Percentiles rank a stretch among this genome's conserved stretches.
Evolutionary conservation across 495 filamentous ascomycete genomes (phyloP).

Genomic region (Glonium stellatum): DNA sequence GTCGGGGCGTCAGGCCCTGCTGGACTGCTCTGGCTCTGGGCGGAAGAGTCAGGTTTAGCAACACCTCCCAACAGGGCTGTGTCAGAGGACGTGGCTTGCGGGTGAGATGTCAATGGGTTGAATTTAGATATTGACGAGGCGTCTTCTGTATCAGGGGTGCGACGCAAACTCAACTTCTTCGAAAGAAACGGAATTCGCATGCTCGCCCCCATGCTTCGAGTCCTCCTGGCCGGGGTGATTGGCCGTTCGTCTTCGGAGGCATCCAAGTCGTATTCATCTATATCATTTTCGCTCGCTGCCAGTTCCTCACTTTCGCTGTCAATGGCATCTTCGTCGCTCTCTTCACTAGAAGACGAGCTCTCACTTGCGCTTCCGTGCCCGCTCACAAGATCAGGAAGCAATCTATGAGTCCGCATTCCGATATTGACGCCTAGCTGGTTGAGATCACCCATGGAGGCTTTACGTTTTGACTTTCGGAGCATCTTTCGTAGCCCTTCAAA

Average conservation of each 20-base stretch:
- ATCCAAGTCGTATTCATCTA: constrained; percentile 36
- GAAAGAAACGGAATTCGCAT: constrained; percentile 16
- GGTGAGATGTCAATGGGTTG: constrained; percentile 20
- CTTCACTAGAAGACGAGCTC: constrained; percentile 39
- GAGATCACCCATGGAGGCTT: constrained; percentile 59
- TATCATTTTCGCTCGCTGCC: constrained; percentile 47
- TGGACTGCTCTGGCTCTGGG: not conserved
- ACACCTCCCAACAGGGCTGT: constrained; percentile 14
- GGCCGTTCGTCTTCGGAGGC: constrained; percentile 23
- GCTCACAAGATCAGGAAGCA: constrained; percentile 58
- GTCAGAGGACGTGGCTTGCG: constrained; percentile 16
- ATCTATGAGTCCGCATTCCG: constrained; percentile 69
- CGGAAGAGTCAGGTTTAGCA: not conserved
- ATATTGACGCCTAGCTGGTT: constrained; percentile 56
- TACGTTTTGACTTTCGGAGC: constrained; percentile 44
- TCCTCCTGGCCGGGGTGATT: constrained; percentile 15
- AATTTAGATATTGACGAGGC: constrained; percentile 2
- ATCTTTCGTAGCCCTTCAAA: constrained; percentile 47
- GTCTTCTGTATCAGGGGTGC: not conserved
- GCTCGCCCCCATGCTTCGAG: constrained; percentile 18
- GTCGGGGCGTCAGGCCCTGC: constrained; percentile 1
- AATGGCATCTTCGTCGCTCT: constrained; percentile 10
- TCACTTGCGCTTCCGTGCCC: constrained; percentile 43
- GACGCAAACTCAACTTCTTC: constrained; percentile 11
- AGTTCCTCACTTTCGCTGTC: constrained; percentile 40